Conservation (phyloP, 768 basidiomycete species). For the Rhizopogon salebrosus region DNA sequence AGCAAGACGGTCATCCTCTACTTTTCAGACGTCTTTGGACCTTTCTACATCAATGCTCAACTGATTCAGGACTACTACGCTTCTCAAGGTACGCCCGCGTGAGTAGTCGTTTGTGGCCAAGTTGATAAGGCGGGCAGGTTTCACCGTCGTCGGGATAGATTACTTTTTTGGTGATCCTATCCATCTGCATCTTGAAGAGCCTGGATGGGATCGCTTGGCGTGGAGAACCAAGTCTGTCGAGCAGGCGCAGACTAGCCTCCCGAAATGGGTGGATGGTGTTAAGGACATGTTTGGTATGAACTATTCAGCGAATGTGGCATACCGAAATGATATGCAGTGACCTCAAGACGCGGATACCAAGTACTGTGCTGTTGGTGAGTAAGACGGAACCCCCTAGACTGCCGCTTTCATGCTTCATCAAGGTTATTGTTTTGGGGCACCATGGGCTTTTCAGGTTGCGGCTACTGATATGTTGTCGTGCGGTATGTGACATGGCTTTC, state of each 20-base stretch:
- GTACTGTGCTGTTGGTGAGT: constrained; percentile 43
- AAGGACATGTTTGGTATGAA: constrained; percentile 41
- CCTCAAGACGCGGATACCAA: constrained; percentile 22
- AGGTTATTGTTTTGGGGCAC: constrained; percentile 60
- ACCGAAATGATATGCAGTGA: constrained; percentile 7
- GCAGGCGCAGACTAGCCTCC: constrained; percentile 35
- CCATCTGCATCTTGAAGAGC: constrained; percentile 31
- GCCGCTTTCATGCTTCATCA: not conserved
- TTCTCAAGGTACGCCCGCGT: constrained; percentile 39
- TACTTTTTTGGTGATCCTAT: constrained; percentile 61
- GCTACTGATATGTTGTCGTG: constrained; percentile 43
- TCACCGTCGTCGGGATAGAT: constrained; percentile 53
- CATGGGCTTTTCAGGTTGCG: constrained; percentile 43
- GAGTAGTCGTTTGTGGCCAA: not conserved
- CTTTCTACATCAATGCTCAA: constrained; percentile 53
- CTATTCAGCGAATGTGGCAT: constrained; percentile 6
- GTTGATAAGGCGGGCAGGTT: constrained; percentile 34
- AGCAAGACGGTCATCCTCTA: constrained; percentile 48
- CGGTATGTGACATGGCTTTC: constrained; percentile 24
- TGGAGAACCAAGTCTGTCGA: constrained; percentile 37
- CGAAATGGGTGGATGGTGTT: constrained; percentile 49
- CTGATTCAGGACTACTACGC: constrained; percentile 64
- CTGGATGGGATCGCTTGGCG: constrained; percentile 30
- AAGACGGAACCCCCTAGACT: not conserved
- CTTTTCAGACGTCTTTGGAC: constrained; percentile 56